A percentile compares a stretch with the other conserved stretches of the same genome.
Conservation (phyloP, 2,329 filamentous ascomycete species). For the Eurotiales sp. region DNA sequence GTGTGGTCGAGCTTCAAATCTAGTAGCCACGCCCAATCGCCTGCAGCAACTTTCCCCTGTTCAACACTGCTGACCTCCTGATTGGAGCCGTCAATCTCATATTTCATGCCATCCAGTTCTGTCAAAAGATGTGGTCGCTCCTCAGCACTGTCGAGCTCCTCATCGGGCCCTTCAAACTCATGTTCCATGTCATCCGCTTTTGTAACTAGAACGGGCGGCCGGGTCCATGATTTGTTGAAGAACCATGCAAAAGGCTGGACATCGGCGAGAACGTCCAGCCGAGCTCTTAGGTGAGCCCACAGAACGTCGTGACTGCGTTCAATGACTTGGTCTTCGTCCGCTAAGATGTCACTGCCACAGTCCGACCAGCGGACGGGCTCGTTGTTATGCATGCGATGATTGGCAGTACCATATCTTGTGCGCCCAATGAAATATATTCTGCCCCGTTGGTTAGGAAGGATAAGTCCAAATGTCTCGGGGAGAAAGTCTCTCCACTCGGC, state of each 20-base stretch:
- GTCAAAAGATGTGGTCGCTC: too few relatives aligned
- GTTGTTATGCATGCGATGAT: constrained; percentile 17
- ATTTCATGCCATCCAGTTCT: too few relatives aligned
- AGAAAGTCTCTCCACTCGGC: constrained; percentile 49
- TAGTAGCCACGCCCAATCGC: too few relatives aligned
- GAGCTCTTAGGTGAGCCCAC: constrained; percentile 18
- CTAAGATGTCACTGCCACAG: constrained; percentile 12
- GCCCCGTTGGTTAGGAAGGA: constrained; percentile 23
- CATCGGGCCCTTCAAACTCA: too few relatives aligned
- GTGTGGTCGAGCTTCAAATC: not conserved
- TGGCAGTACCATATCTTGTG: constrained; percentile 19
- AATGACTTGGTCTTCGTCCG: constrained; percentile 17
- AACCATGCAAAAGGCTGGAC: constrained; percentile 18
- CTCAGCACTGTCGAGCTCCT: too few relatives aligned
- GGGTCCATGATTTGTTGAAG: constrained; percentile 13
- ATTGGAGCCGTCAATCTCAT: too few relatives aligned
- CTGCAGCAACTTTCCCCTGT: too few relatives aligned
- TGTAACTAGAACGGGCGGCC: not conserved
- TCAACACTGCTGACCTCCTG: too few relatives aligned
- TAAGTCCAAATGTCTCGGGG: constrained; percentile 35
- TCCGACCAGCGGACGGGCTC: constrained; percentile 22
- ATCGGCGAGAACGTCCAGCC: constrained; percentile 8
- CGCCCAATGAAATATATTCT: constrained; percentile 40
- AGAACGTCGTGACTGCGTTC: constrained; percentile 26
- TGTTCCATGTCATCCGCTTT: not conserved